Conservation (phyloP, 1,284 basidiomycete genomes). For the Cerioporus squamosus region DNA sequence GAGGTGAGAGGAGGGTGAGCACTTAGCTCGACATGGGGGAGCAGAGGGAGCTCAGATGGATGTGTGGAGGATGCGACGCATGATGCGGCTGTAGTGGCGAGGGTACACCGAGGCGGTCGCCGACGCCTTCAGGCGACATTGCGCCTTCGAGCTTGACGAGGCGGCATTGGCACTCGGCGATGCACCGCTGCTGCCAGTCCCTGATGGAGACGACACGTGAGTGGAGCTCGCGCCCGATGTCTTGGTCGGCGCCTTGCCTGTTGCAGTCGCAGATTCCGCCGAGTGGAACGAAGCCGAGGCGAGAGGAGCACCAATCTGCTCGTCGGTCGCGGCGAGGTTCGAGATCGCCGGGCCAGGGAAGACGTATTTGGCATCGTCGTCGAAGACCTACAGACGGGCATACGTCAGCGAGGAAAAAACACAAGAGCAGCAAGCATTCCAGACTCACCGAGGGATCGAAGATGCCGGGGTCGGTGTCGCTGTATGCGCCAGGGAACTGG, state of each 20-base stretch:
- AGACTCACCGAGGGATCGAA: conserved; percentile 32
- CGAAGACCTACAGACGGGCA: conserved; percentile 38
- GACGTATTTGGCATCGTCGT: conserved; percentile 35
- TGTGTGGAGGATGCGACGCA: conserved; percentile 21
- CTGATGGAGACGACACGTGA: conserved; percentile 13
- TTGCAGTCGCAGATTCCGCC: conserved; percentile 16
- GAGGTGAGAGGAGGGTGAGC: not conserved
- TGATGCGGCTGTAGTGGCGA: conserved; percentile 30
- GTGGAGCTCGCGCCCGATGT: conserved; percentile 18
- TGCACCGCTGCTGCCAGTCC: conserved; percentile 1
- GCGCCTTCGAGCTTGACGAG: conserved; percentile 6
- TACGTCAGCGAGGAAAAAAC: not conserved
- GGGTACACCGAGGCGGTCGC: conserved; percentile 11
- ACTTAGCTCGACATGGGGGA: conserved; percentile 1
- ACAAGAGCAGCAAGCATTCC: not conserved
- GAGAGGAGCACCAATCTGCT: conserved; percentile 20
- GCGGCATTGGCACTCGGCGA: not conserved
- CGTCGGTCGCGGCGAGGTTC: conserved; percentile 30
- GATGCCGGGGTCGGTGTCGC: conserved; percentile 67
- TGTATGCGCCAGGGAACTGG: conserved; percentile 68
- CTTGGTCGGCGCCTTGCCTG: conserved; percentile 11
- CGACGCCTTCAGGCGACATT: conserved; percentile 18
- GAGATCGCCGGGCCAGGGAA: conserved; percentile 46
- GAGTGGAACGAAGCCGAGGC: conserved; percentile 19
- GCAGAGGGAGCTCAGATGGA: not conserved